A percentile compares a stretch with the other conserved stretches of the same genome.
phyloP scores from a whole-genome alignment of 1,284 basidiomycete species.

The Lentinula novae-zelandiae region DNA sequence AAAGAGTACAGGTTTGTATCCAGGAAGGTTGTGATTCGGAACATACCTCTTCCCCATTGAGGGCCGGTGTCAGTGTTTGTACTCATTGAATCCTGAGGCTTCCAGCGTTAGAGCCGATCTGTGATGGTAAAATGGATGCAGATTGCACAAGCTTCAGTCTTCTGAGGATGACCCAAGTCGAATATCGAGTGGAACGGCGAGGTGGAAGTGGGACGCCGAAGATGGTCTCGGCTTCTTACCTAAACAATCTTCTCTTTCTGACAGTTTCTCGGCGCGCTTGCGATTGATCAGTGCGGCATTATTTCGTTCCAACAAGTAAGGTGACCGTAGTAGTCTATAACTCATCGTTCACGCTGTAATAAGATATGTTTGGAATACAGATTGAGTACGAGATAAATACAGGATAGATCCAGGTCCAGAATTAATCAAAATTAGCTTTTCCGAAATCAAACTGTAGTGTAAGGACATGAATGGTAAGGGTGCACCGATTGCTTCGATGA shows the following conservation, averaged over 20 bases:
- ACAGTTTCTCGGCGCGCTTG: background rate
- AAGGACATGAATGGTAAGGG: background rate
- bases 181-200: background rate
- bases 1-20: background rate
- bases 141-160: background rate
- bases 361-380: background rate
- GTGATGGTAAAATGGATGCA: background rate
- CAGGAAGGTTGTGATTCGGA: background rate
- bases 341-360: background rate
- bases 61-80: background rate
- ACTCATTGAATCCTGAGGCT: slow-evolving; percentile 4
- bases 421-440: background rate
- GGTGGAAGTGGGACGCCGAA: slow-evolving; percentile 3
- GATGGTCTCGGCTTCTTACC: background rate
- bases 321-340: background rate
- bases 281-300: background rate
- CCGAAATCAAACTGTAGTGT: background rate
- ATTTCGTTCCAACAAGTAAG: background rate
- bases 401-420: background rate
- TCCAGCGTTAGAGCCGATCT: background rate
- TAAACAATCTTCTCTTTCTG: background rate
- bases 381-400: background rate
- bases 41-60: slow-evolving; percentile 12
- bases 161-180: background rate
- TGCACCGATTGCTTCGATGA: background rate